Evolutionary conservation across 352 stramenopile species (phyloP).

Genomic region (Blastocystis sp.): DNA sequence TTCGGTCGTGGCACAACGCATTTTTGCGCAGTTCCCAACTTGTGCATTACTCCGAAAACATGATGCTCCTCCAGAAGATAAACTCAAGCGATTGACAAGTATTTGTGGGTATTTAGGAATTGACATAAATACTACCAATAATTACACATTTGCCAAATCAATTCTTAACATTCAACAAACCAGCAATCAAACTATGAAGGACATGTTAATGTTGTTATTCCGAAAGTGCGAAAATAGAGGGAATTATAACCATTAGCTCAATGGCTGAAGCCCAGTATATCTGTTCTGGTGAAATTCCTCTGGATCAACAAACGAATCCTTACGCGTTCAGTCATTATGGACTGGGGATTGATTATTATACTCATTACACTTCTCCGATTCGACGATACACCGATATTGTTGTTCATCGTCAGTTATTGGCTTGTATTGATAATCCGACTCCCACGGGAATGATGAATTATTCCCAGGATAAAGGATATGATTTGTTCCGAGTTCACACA

Average conservation of each 20-base stretch:
- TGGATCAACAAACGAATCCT: background rate
- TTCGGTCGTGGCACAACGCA: conserved; percentile 38
- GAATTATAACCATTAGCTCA: conserved; percentile 15
- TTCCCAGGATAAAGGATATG: conserved; percentile 14
- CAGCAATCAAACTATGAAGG: background rate
- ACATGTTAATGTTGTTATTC: conserved; percentile 62
- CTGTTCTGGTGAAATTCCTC: background rate
- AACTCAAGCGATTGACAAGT: background rate
- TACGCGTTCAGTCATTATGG: conserved; percentile 62
- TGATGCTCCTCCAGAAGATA: background rate
- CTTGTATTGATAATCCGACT: background rate
- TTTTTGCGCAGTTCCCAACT: conserved; percentile 29
- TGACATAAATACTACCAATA: background rate
- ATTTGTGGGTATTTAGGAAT: conserved; percentile 53
- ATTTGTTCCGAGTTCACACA: conserved; percentile 6
- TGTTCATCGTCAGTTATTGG: conserved; percentile 64
- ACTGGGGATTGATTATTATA: conserved; percentile 65
- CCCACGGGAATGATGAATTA: background rate
- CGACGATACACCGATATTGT: conserved; percentile 66
- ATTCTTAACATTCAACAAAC: background rate
- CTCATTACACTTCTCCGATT: conserved; percentile 66
- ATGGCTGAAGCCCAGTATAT: conserved; percentile 62
- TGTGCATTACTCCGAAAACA: conserved; percentile 50
- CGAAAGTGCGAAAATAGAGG: background rate
- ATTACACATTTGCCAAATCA: conserved; percentile 24